phyloP scores from a whole-genome alignment of 495 filamentous ascomycete species.

The Poronia punctata region DNA sequence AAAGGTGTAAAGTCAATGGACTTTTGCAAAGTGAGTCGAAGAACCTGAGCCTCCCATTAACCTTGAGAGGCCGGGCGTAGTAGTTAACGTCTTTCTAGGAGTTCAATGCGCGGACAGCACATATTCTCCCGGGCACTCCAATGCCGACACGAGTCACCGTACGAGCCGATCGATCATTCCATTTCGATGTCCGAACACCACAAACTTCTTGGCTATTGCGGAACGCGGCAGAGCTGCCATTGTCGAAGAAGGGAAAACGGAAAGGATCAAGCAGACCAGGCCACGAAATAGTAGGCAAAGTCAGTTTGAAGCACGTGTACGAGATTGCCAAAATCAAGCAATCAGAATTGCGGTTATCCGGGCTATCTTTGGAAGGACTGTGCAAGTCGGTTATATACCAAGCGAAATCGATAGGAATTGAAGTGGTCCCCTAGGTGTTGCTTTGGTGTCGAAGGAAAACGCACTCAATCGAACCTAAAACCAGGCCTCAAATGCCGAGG shows the following conservation, averaged over 20 bases:
- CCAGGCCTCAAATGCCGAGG: too few relatives aligned
- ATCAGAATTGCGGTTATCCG: constrained; percentile 71
- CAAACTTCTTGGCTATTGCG: constrained; percentile 83
- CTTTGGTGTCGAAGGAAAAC: not conserved
- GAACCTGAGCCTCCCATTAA: not conserved
- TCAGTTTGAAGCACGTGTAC: constrained; percentile 93
- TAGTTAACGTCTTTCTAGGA: constrained; percentile 52
- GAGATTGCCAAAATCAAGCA: constrained; percentile 98
- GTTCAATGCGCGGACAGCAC: constrained; percentile 91
- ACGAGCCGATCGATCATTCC: constrained; percentile 86
- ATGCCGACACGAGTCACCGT: constrained; percentile 87
- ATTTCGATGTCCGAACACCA: constrained; percentile 89
- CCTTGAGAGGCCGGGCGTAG: not conserved
- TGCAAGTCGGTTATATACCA: constrained; percentile 81
- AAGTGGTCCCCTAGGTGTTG: constrained; percentile 63
- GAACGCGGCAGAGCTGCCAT: constrained; percentile 66
- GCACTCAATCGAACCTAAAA: not conserved
- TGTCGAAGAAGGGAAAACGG: constrained; percentile 67
- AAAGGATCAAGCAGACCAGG: constrained; percentile 73
- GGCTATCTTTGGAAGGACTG: constrained; percentile 70
- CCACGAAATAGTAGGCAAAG: constrained; percentile 69
- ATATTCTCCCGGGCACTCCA: constrained; percentile 76
- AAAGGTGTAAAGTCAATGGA: constrained; percentile 99
- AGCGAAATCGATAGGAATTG: constrained; percentile 81
- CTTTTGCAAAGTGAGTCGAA: constrained; percentile 90